Evolutionary conservation across 108 stramenopile genomes (phyloP).

Genomic region (Tribonema minus): DNA sequence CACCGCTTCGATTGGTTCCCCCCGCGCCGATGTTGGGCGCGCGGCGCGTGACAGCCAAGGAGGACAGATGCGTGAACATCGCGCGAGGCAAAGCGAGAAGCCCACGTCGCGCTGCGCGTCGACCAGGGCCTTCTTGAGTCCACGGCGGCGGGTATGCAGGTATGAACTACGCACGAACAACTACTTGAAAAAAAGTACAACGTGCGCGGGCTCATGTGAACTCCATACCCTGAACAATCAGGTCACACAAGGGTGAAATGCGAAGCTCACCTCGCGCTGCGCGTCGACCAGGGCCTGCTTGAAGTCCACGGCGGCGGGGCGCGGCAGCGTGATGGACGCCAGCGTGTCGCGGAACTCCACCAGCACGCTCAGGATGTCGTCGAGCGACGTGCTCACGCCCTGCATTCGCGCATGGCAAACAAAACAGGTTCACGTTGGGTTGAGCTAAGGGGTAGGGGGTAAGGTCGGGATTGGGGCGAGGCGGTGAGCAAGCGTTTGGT

Average conservation of each 20-base stretch:
- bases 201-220: too few species aligned
- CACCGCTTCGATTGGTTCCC: too few species aligned
- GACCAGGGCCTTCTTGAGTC: slow-evolving; percentile 30
- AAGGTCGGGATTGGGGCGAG: too few species aligned
- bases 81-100: too few species aligned
- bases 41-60: too few species aligned
- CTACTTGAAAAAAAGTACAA: too few species aligned
- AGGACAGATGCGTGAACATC: too few species aligned
- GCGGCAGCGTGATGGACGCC: slow-evolving; percentile 23
- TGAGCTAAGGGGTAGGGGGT: too few species aligned
- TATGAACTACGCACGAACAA: too few species aligned
- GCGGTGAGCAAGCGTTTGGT: neutral
- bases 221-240: too few species aligned
- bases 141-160: slow-evolving; percentile 39
- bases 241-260: too few species aligned
- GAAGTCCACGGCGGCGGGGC: slow-evolving; percentile 41
- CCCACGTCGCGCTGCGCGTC: slow-evolving; percentile 37
- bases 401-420: neutral
- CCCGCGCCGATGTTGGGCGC: too few species aligned
- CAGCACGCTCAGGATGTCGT: slow-evolving; percentile 33
- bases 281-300: slow-evolving; percentile 36
- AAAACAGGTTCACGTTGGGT: neutral
- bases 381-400: slow-evolving; percentile 7
- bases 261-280: slow-evolving; percentile 12
- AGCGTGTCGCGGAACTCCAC: slow-evolving; percentile 13